Conservation (phyloP, 805 yeast species). For the Torulaspora maleeae region DNA sequence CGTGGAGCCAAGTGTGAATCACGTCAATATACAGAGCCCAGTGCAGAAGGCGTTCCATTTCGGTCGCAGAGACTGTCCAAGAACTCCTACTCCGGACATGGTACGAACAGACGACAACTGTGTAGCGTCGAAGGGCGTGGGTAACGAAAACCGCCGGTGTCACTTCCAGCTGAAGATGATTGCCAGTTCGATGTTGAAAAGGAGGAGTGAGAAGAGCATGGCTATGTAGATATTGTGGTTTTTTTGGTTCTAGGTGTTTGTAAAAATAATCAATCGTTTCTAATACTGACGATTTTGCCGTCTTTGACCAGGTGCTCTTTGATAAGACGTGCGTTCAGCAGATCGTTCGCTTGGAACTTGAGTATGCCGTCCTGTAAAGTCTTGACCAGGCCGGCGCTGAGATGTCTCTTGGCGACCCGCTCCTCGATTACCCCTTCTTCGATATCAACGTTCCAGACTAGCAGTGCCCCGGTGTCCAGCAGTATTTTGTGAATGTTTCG, state of each 20-base stretch:
- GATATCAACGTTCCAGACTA: constrained; percentile 50
- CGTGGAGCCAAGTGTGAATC: constrained; percentile 4
- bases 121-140: neutral
- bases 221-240: constrained; percentile 7
- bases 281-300: constrained; percentile 17
- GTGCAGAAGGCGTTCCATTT: constrained; percentile 4
- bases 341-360: constrained; percentile 54
- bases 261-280: constrained; percentile 19
- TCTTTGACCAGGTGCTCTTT: constrained; percentile 17
- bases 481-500: constrained; percentile 16
- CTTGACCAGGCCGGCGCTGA: constrained; percentile 49
- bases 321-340: constrained; percentile 52
- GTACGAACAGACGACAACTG: constrained; percentile 3
- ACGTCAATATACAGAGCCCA: constrained; percentile 11
- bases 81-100: constrained; percentile 22
- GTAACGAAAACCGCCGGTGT: constrained; percentile 5
- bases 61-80: constrained; percentile 12
- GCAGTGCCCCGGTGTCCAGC: constrained; percentile 30
- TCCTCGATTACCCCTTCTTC: constrained; percentile 43
- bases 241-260: constrained; percentile 3
- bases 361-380: constrained; percentile 47
- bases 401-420: constrained; percentile 65
- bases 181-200: constrained; percentile 29
- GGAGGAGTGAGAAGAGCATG: constrained; percentile 20
- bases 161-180: constrained; percentile 23